Evolutionary conservation across 306 rosid genomes (phyloP), one percentile per base, ranked within the genome.

Genomic region (Begonia fuchsioides): DNA sequence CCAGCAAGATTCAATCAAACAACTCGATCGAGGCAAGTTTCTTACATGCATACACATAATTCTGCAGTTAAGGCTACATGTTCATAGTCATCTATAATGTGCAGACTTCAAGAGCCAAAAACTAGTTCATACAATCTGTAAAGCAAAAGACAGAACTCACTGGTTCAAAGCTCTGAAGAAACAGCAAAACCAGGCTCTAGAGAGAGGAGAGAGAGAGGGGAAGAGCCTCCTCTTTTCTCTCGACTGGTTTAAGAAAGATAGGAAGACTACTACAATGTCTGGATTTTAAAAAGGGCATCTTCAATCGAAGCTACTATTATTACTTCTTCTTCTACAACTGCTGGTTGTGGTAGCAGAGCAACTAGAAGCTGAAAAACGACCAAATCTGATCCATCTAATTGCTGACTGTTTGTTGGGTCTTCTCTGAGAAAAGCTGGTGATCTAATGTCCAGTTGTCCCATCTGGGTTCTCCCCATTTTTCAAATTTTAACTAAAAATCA

Each of bases 361-460:
- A 26, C 35, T 26, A 26, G 8, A 26, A 26, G 35, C 35, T 4
- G 32, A 15, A 12, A 1, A 40, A 40, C 16, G 6, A 17, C 38
- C 67, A 69, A 20, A 45, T 48, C 58, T 59, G 39, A 32, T 41
- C 49, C 63, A 58, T 55, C 66, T 60, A 73, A 68, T 69, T 51
- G 71, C 53, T 75, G 93, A 82, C 72, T 26, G 78, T 64, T 75
- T 38, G 86, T 67, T 81, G 66, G 13, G 51, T 5, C 12, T 41
- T 41, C n/a, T 41, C 3, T 3, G 9, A 39, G 8, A 2, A 47
- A 15, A 47, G 19, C 16, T n/a, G 50, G 18, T n/a, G 50, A 41
- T 10, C 35, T 8, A 26, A 26, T 3, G 7, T 4, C 35, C 35
- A 5, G 7, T 26, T 26, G 35, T 26, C 35, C 45, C 2, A 43